A percentile compares a stretch with the other conserved stretches of the same genome.
Conservation (phyloP, 768 basidiomycete genomes). For the Psilocybe tampanensis region DNA sequence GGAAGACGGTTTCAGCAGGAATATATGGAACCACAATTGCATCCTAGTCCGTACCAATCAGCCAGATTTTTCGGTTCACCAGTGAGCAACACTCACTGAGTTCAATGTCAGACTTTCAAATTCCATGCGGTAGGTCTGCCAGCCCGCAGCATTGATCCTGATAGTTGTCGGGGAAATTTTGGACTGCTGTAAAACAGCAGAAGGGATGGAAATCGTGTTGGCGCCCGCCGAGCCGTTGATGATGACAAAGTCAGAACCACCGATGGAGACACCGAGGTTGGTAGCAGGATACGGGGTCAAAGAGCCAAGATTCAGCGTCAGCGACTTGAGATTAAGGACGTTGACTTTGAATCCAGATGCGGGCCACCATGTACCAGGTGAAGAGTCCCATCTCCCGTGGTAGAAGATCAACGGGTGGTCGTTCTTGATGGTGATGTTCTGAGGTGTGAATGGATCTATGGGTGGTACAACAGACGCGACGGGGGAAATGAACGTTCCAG, state of each 20-base stretch:
- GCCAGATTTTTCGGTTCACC: neutral
- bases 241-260: constrained; percentile 46
- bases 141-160: constrained; percentile 56
- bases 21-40: constrained; percentile 47
- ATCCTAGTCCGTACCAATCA: constrained; percentile 31
- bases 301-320: constrained; percentile 48
- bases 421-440: constrained; percentile 27
- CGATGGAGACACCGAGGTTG: constrained; percentile 48
- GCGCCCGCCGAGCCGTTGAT: constrained; percentile 48
- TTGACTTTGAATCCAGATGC: constrained; percentile 56
- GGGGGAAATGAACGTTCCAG: neutral
- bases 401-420: constrained; percentile 46
- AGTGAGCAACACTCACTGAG: constrained; percentile 27
- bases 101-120: constrained; percentile 49
- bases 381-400: constrained; percentile 54
- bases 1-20: constrained; percentile 47
- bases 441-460: neutral
- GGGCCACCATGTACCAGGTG: constrained; percentile 55
- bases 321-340: constrained; percentile 40
- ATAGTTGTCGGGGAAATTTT: constrained; percentile 29
- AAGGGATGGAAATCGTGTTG: constrained; percentile 42
- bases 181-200: neutral
- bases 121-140: constrained; percentile 59
- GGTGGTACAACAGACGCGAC: neutral
- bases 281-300: constrained; percentile 48